A percentile compares a stretch with the other conserved stretches of the same genome.
These are phyloP conservation scores for Tuber melanosporum DNA, from an alignment of 495 filamentous ascomycete genomes.

Conservation along the genomic window DNA sequence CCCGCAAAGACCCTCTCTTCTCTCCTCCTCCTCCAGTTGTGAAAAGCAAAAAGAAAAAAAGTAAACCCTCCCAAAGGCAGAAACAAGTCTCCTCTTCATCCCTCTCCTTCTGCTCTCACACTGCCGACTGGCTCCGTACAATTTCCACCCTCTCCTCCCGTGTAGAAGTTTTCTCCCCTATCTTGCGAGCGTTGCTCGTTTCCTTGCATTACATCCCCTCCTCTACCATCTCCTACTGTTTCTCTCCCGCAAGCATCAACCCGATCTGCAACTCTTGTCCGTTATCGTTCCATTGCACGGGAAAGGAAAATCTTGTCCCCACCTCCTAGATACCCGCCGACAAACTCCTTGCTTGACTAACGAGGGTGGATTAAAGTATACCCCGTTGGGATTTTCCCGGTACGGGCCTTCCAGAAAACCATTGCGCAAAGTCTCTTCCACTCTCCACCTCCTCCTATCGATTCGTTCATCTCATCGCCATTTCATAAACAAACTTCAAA, in stretches of 20 bases:
- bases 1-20: slow-evolving; percentile 10
- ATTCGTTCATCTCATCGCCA: neutral
- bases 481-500: neutral
- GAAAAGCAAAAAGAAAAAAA: slow-evolving; percentile 18
- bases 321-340: neutral
- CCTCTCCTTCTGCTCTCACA: slow-evolving; percentile 1
- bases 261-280: neutral
- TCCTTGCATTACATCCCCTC: neutral
- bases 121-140: slow-evolving; percentile 8
- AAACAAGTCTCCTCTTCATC: slow-evolving; percentile 16
- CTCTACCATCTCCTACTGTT: neutral
- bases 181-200: neutral
- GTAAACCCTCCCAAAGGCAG: neutral
- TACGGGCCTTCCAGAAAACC: neutral
- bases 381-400: neutral
- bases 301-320: neutral
- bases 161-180: slow-evolving; percentile 15
- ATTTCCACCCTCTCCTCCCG: neutral
- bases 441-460: neutral
- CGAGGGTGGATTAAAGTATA: neutral
- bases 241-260: neutral
- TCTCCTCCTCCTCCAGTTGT: neutral
- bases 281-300: neutral
- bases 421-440: neutral
- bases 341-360: neutral